phyloP scores from a whole-genome alignment of 352 stramenopile genomes.

The Phytophthora pinifolia region DNA sequence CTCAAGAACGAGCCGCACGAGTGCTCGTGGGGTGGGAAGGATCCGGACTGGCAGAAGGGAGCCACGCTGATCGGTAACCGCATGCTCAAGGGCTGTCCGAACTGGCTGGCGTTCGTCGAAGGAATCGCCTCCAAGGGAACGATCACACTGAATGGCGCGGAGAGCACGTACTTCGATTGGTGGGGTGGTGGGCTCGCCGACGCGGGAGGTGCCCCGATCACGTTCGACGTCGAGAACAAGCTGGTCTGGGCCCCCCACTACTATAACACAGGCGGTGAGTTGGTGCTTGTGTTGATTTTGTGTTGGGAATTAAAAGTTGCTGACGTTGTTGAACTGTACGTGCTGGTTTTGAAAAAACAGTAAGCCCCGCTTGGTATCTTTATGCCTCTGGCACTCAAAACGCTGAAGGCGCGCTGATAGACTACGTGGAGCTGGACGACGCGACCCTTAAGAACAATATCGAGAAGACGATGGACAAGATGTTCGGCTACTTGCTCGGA shows the following conservation, averaged over 20 bases:
- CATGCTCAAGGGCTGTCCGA: conserved; percentile 63
- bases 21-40: conserved; percentile 44
- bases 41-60: conserved; percentile 56
- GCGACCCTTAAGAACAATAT: conserved; percentile 53
- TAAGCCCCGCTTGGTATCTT: conserved; percentile 64
- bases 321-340: no score
- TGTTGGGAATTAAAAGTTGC: no score
- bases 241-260: conserved; percentile 77
- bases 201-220: conserved; percentile 42
- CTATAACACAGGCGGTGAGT: conserved; percentile 53
- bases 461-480: conserved; percentile 61
- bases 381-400: conserved; percentile 48
- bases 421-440: conserved; percentile 60
- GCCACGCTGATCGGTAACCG: conserved; percentile 59
- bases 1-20: conserved; percentile 75
- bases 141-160: conserved; percentile 38
- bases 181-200: conserved; percentile 59
- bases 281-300: no score
- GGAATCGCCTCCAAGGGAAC: conserved; percentile 51
- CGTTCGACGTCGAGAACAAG: conserved; percentile 50
- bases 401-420: conserved; percentile 22
- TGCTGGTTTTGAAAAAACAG: background rate
- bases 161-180: conserved; percentile 64
- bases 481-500: conserved; percentile 65
- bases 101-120: conserved; percentile 73